Evolutionary conservation across 768 basidiomycete genomes (phyloP), one percentile per base, ranked within the genome.

Genomic region (Rhizopogon vesiculosus): DNA sequence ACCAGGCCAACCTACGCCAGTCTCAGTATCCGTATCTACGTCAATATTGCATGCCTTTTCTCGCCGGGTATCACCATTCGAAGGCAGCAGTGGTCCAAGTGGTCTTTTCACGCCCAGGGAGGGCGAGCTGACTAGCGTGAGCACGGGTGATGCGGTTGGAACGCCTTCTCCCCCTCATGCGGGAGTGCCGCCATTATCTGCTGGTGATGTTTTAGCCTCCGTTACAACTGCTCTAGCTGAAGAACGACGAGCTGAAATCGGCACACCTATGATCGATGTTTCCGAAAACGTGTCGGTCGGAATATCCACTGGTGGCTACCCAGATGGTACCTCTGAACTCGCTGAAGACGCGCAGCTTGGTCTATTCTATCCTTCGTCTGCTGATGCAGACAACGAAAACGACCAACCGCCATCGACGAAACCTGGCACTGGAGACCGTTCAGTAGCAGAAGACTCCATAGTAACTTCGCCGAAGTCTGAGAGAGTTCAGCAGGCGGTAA

Each of bases 41-140:
- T 58, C 62, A 18, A 45, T 67, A 5, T 45, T 72, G 51, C 62
- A 65, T 40, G 61, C 56, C 15, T 50, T 68, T 18, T 61, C 61
- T 39, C 54, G 54, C 35, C 28, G 51, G 12, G 46, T 13, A 33
- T 55, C 54, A 15, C 38, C 38, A 10, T 55, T 51, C 12, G 53
- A 49, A 28, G 33, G 45, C 25, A 54, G 35, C 25, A 51, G 31
- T 13, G 31, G 56, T 28, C 48, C 57, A 10, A 72, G 71, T 50
- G 69, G 74, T 15, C 64, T 77, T 58, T 77, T 77, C 61, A 76
- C 74, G 0, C 74, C 77, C 33, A 53, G 60, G 28, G 64, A 60
- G 42, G 53, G 53, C 16, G 53, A 54, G 9, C 8, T 40, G 28
- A 48, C 12, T 50, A n/a, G 45, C 18, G 51, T 28, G 31, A 29